Percentiles rank a stretch among this genome's conserved stretches.
These are phyloP conservation scores for Hyphodiscus hymeniophilus DNA, from an alignment of 495 filamentous ascomycete genomes.

Conservation along the genomic window DNA sequence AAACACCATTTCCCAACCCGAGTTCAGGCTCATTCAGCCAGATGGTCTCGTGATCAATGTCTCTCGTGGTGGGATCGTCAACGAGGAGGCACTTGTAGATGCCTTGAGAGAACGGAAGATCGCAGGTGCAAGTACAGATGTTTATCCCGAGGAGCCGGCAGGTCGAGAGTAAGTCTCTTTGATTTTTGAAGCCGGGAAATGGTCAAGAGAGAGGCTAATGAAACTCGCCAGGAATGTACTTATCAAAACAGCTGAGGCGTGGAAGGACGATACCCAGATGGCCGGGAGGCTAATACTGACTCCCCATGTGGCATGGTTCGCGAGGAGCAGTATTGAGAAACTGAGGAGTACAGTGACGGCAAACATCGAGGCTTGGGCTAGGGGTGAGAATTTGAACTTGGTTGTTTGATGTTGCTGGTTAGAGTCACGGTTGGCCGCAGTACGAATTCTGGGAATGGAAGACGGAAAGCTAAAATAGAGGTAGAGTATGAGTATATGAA, in stretches of 20 bases:
- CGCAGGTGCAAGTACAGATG: conserved; percentile 45
- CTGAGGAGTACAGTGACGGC: conserved; percentile 12
- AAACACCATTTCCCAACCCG: conserved; percentile 35
- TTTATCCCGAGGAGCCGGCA: conserved; percentile 45
- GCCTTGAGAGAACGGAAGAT: conserved; percentile 40
- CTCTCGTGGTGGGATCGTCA: conserved; percentile 47
- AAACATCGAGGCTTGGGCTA: conserved; percentile 20
- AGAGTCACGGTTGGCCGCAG: too few species aligned
- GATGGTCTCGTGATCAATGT: conserved; percentile 47
- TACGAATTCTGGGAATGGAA: too few species aligned
- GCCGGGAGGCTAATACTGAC: conserved; percentile 15
- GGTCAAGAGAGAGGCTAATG: too few species aligned
- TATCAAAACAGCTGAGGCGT: conserved; percentile 8
- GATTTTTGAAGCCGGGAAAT: too few species aligned
- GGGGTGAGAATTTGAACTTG: conserved; percentile 11
- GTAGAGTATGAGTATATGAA: too few species aligned
- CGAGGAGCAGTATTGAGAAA: conserved; percentile 17
- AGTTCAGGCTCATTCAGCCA: conserved; percentile 40
- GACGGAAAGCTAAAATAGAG: too few species aligned
- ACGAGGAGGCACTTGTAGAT: conserved; percentile 39
- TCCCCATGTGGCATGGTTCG: conserved; percentile 23
- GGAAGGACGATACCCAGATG: conserved; percentile 10
- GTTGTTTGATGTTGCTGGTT: conserved; percentile 1
- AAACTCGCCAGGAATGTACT: too few species aligned
- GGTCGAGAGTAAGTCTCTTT: too few species aligned